phyloP scores from a whole-genome alignment of 2,329 filamentous ascomycete genomes.

The Botrytis fragariae region DNA sequence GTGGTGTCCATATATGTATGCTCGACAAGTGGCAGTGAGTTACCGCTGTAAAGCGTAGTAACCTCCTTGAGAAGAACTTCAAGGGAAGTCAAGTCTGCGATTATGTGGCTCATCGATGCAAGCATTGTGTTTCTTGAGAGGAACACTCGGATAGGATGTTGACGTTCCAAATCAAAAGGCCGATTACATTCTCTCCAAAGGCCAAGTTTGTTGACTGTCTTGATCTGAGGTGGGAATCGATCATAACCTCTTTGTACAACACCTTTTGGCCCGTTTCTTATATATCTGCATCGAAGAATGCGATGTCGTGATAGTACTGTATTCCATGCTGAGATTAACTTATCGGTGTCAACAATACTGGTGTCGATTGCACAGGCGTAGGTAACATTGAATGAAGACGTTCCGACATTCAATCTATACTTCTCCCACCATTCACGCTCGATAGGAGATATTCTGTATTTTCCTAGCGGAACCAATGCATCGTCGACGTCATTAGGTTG shows the following conservation, averaged over 20 bases:
- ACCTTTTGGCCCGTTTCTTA: constrained; percentile 11
- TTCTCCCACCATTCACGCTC: constrained; percentile 22
- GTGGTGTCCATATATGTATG: constrained; percentile 16
- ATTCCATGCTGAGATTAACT: constrained; percentile 31
- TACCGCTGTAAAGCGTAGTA: constrained; percentile 26
- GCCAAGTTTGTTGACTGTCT: constrained; percentile 17
- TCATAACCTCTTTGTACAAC: constrained; percentile 8
- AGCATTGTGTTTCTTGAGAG: constrained; percentile 32
- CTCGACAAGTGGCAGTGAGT: background rate
- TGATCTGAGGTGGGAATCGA: constrained; percentile 14
- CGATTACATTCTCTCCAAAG: constrained; percentile 26
- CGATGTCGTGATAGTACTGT: constrained; percentile 21
- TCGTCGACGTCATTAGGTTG: background rate
- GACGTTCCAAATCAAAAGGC: constrained; percentile 32
- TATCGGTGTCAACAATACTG: constrained; percentile 23
- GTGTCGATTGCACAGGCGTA: constrained; percentile 23
- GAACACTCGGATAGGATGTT: constrained; percentile 34
- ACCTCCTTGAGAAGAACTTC: constrained; percentile 35
- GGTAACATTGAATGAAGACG: constrained; percentile 36
- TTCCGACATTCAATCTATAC: constrained; percentile 18
- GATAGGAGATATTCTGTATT: constrained; percentile 18
- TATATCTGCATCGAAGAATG: constrained; percentile 22
- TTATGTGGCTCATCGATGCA: constrained; percentile 37
- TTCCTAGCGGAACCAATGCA: background rate
- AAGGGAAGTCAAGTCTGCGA: constrained; percentile 39